Evolutionary conservation across 177 flowering plant species (phyloP).

Genomic region (Vitis hybrid): DNA sequence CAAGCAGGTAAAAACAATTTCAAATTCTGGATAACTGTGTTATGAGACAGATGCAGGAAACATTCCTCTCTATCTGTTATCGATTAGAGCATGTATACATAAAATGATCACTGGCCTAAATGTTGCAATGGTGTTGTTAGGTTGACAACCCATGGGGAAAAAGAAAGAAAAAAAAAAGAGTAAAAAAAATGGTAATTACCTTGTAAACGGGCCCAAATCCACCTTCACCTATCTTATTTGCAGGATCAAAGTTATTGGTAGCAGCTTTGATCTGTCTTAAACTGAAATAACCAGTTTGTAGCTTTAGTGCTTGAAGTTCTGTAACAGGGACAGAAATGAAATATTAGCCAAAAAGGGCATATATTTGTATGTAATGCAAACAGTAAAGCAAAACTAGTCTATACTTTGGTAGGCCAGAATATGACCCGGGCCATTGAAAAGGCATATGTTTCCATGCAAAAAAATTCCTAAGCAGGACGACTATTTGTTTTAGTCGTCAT

Average conservation of each 20-base stretch:
- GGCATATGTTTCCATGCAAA: too few relatives aligned
- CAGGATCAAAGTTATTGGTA: conserved; percentile 66
- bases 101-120: neutral
- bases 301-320: conserved; percentile 73
- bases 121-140: neutral
- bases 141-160: neutral
- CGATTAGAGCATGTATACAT: neutral
- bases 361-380: neutral
- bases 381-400: too few relatives aligned
- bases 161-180: neutral
- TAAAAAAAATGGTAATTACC: conserved; percentile 32
- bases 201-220: conserved; percentile 94
- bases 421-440: too few relatives aligned
- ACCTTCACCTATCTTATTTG: conserved; percentile 92
- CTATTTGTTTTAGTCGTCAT: too few relatives aligned
- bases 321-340: conserved; percentile 11
- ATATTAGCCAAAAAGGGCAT: neutral
- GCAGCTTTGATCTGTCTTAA: conserved; percentile 81
- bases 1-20: conserved; percentile 3
- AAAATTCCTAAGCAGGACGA: too few relatives aligned
- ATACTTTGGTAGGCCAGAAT: too few relatives aligned
- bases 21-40: neutral
- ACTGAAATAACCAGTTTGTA: conserved; percentile 68
- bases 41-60: neutral
- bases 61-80: too few relatives aligned